A percentile compares a stretch with the other conserved stretches of the same genome.
These are phyloP conservation scores for Lipomyces mesembrius DNA, from an alignment of 805 yeast species.

Conservation along the genomic window DNA sequence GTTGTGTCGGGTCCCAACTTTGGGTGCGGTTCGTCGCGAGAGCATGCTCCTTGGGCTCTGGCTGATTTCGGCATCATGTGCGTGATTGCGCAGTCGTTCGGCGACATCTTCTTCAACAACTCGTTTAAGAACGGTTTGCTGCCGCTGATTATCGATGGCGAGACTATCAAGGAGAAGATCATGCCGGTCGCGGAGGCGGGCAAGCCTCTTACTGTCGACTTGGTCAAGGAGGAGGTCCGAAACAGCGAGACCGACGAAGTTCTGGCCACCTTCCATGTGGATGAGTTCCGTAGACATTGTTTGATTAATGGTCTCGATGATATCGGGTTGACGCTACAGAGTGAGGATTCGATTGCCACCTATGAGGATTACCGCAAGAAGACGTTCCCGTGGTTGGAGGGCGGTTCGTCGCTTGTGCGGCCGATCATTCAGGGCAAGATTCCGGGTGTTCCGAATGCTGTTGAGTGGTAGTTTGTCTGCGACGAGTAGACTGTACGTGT, in stretches of 20 bases:
- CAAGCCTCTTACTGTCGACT: conserved; percentile 72
- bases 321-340: conserved; percentile 91
- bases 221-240: conserved; percentile 80
- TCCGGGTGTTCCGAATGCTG: conserved; percentile 37
- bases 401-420: conserved; percentile 29
- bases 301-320: conserved; percentile 94
- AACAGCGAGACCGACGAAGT: conserved; percentile 67
- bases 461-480: conserved; percentile 30
- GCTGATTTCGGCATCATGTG: conserved; percentile 96
- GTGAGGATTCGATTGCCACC: conserved; percentile 72
- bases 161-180: conserved; percentile 69
- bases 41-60: conserved; percentile 99
- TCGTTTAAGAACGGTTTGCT: conserved; percentile 94
- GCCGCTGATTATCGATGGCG: conserved; percentile 89
- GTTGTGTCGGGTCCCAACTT: conserved; percentile 96
- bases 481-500: background rate
- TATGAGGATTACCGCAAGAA: conserved; percentile 79
- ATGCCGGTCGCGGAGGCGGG: conserved; percentile 82
- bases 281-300: conserved; percentile 92
- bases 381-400: conserved; percentile 75
- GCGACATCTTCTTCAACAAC: conserved; percentile 97
- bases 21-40: conserved; percentile 99
- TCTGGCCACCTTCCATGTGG: conserved; percentile 83
- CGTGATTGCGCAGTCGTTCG: conserved; percentile 96
- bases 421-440: conserved; percentile 34